phyloP scores from a whole-genome alignment of 1,284 basidiomycete genomes.

The Fomitopsis schrenkii region DNA sequence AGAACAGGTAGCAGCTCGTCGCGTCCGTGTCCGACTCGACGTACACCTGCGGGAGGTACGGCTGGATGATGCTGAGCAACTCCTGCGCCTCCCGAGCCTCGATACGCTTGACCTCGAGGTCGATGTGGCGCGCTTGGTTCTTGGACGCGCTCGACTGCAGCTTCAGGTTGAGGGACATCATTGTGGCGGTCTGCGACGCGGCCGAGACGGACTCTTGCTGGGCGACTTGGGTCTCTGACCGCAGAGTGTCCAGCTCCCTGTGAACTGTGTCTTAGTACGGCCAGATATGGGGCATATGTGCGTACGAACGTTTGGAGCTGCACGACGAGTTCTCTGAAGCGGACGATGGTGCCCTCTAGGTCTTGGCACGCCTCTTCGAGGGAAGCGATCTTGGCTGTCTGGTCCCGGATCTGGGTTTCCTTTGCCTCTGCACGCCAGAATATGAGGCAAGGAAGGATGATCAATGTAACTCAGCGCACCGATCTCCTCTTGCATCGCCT shows the following conservation, averaged over 20 bases:
- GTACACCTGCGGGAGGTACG: conserved; percentile 18
- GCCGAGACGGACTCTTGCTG: conserved; percentile 77
- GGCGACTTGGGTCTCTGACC: conserved; percentile 79
- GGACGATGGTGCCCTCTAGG: conserved; percentile 81
- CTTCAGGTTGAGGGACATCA: conserved; percentile 91
- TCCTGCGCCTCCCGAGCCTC: conserved; percentile 82
- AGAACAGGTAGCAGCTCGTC: conserved; percentile 85
- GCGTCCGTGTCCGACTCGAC: conserved; percentile 85
- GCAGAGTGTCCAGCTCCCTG: conserved; percentile 82
- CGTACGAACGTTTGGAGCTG: conserved; percentile 69
- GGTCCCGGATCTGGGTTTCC: conserved; percentile 68
- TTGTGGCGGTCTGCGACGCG: conserved; percentile 72
- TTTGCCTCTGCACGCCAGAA: conserved; percentile 52
- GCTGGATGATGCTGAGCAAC: conserved; percentile 61
- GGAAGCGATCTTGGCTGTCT: conserved; percentile 55
- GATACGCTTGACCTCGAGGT: conserved; percentile 80
- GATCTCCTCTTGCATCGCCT: conserved; percentile 86
- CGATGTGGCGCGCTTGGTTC: conserved; percentile 84
- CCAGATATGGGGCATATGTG: conserved; percentile 4
- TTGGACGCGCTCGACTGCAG: conserved; percentile 86
- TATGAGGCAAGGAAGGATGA: neutral
- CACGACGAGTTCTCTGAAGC: conserved; percentile 88
- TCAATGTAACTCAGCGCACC: conserved; percentile 40
- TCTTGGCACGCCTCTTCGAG: conserved; percentile 82
- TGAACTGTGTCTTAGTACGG: neutral